Evolutionary conservation across 352 stramenopile species (phyloP), one percentile per base, ranked within the genome.

Genomic region (Pythium pyrilobum): DNA sequence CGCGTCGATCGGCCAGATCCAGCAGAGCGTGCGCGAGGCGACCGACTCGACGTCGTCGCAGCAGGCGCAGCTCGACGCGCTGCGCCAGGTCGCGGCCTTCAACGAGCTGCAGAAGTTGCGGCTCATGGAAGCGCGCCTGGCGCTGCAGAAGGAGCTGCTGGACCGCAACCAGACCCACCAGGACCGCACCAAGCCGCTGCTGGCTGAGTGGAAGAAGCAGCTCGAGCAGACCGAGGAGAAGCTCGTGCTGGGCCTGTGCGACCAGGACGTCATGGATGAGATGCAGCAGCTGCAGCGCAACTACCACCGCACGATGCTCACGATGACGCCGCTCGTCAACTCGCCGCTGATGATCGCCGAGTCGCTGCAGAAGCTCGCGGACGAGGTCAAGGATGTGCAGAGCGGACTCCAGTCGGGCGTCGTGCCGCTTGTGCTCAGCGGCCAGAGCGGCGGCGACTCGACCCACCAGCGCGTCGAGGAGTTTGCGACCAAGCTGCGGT

Each of bases 61-160:
- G 33, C 74, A 88, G 33, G 39, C 66, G 3, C 78, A 87, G 45
- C 56, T 87, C 15, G 73, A 87, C 52, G 57, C 68, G 2, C 44
- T 87, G 20, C 73, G 69, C 31, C 81, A 77, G n/a, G 74, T 63
- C 15, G 42, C 69, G 11, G 57, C 75, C 8, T 85, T 80, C 39
- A 75, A 77, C 24, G 66, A 89, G 21, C 71, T 76, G 39, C 55
- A 85, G 42, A 71, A 85, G 32, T 40, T 87, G 24, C 65, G 78
- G 25, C 53, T 81, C 40, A 58, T 92, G 39, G 82, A 89, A 27
- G 43, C 64, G 4, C 62, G 75, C 4, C 56, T 89, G 29, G 66
- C 66, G 5, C 74, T 85, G 50, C 74, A 89, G 36, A 90, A 92
- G 42, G 77, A 90, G 37, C 44, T 85, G 10, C 55, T 92, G 9